A percentile compares a stretch with the other conserved stretches of the same genome.
These are phyloP conservation scores for Datisca glomerata DNA, from an alignment of 306 rosid species.

Conservation along the genomic window DNA sequence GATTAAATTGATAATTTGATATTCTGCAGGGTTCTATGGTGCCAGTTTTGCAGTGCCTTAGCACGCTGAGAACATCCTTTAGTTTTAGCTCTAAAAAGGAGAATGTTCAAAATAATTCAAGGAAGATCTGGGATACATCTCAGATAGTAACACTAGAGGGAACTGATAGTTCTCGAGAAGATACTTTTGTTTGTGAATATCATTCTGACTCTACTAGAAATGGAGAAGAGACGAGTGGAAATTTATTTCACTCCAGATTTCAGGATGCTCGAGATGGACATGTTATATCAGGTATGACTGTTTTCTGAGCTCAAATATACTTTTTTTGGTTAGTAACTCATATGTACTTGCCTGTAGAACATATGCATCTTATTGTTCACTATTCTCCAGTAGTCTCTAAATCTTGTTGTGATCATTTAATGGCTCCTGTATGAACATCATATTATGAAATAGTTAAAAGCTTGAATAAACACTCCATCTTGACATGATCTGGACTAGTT, in stretches of 20 bases:
- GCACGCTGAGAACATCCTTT: conserved; percentile 58
- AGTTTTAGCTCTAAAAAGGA: conserved; percentile 43
- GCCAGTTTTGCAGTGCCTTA: conserved; percentile 76
- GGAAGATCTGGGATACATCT: conserved; percentile 57
- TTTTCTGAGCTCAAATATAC: too few species aligned
- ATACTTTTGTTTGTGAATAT: conserved; percentile 7
- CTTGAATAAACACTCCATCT: too few species aligned
- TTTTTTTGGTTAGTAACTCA: too few species aligned
- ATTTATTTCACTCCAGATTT: conserved; percentile 17
- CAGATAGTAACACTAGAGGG: conserved; percentile 29
- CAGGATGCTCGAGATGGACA: conserved; percentile 22
- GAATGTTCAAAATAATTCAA: conserved; percentile 34
- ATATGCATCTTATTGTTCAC: too few species aligned
- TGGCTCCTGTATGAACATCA: too few species aligned
- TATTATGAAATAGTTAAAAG: too few species aligned
- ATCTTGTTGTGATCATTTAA: too few species aligned
- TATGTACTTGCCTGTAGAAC: too few species aligned
- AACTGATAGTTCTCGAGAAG: conserved; percentile 23
- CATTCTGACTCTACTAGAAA: conserved; percentile 5
- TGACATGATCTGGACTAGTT: too few species aligned
- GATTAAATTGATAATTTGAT: conserved; percentile 27
- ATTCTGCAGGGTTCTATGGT: conserved; percentile 71
- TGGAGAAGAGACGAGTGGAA: conserved; percentile 10
- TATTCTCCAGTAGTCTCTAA: too few species aligned
- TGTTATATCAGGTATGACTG: conserved; percentile 37